phyloP scores from a whole-genome alignment of 768 basidiomycete genomes.

The Clavulina sp. region DNA sequence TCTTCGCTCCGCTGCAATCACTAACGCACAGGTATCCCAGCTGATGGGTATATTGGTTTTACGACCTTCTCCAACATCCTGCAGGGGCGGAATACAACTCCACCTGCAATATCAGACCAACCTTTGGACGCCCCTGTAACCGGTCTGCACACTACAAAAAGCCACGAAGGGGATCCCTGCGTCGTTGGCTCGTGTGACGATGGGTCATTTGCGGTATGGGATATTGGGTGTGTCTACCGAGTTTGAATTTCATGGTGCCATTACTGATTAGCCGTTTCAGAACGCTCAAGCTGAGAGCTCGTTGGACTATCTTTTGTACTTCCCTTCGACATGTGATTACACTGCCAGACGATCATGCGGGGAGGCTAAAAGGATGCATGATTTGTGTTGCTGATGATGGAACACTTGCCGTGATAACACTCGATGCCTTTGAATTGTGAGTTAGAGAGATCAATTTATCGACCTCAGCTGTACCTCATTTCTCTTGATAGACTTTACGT shows the following conservation, averaged over 20 bases:
- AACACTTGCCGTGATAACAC: constrained; percentile 59
- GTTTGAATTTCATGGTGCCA: neutral
- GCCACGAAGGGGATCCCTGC: constrained; percentile 42
- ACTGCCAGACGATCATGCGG: constrained; percentile 32
- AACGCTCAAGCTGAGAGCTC: constrained; percentile 43
- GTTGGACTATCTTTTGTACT: constrained; percentile 56
- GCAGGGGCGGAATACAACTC: neutral
- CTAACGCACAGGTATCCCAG: neutral
- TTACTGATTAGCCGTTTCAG: constrained; percentile 21
- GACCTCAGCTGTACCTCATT: neutral
- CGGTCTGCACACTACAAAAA: constrained; percentile 36
- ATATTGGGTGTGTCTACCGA: constrained; percentile 31
- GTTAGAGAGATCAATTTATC: constrained; percentile 17
- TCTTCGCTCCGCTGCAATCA: neutral
- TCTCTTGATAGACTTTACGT: constrained; percentile 41
- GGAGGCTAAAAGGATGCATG: constrained; percentile 45
- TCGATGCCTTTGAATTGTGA: constrained; percentile 66
- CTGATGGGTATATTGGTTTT: constrained; percentile 2
- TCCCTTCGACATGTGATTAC: constrained; percentile 43
- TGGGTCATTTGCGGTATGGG: constrained; percentile 64
- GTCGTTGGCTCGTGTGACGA: constrained; percentile 64
- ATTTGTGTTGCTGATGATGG: constrained; percentile 64
- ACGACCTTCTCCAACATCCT: neutral
- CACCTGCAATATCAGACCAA: constrained; percentile 9
- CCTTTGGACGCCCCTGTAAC: constrained; percentile 33